Percentiles rank a stretch among this genome's conserved stretches.
Conservation (phyloP, 2,329 filamentous ascomycete genomes). For the Arthrobotrys entomopaga region DNA sequence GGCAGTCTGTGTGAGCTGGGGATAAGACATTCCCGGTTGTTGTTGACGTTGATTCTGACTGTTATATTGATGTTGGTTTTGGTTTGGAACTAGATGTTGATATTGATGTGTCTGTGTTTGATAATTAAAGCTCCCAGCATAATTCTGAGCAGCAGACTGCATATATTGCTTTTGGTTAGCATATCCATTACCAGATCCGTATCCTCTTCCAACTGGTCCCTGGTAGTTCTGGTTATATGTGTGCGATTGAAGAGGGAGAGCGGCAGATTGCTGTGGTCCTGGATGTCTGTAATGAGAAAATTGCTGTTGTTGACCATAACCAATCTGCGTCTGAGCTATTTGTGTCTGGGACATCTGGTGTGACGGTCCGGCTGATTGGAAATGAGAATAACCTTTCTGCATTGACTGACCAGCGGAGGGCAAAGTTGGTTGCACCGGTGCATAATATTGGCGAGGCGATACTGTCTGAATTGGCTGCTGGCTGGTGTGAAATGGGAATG, state of each 20-base stretch:
- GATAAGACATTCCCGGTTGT: slow-evolving; percentile 1
- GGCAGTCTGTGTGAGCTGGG: slow-evolving; percentile 19
- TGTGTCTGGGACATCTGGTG: not conserved
- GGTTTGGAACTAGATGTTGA: not conserved
- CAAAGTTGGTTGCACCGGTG: not conserved
- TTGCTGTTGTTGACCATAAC: slow-evolving; percentile 10
- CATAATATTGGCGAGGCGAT: slow-evolving; percentile 21
- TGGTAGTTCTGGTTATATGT: slow-evolving; percentile 25
- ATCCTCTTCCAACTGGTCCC: slow-evolving; percentile 5
- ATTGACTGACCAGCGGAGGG: not conserved
- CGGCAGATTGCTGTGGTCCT: slow-evolving; percentile 2
- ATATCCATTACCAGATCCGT: slow-evolving; percentile 9
- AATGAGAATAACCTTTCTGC: slow-evolving; percentile 14
- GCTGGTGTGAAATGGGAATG: slow-evolving; percentile 8
- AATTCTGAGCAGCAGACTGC: slow-evolving; percentile 2
- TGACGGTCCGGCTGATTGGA: not conserved
- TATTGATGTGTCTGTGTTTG: not conserved
- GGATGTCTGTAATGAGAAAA: slow-evolving; percentile 1
- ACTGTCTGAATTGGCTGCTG: not conserved
- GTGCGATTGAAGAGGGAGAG: not conserved
- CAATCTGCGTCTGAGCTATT: slow-evolving; percentile 1
- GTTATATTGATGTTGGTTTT: not conserved
- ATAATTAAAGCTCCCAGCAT: slow-evolving; percentile 8
- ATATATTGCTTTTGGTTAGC: not conserved
- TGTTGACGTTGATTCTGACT: slow-evolving; percentile 9